Conservation (phyloP, 2,329 filamentous ascomycete genomes). For the Nemania bipapillata region DNA sequence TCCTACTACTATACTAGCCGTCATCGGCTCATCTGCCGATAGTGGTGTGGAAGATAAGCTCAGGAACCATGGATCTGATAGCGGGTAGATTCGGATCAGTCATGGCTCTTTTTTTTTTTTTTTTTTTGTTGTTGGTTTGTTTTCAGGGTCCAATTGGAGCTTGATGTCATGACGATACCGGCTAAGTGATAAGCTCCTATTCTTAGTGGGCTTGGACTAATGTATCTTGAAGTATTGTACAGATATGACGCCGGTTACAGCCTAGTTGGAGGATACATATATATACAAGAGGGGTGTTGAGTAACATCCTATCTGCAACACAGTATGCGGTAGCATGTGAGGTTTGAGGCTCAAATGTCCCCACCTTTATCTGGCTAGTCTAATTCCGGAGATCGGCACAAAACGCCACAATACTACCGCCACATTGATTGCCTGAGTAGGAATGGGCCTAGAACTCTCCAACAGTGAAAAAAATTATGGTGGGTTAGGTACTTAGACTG, state of each 20-base stretch:
- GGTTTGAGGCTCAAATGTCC: constrained; percentile 27
- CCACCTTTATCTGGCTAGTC: background rate
- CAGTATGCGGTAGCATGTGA: too few relatives aligned
- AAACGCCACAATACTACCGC: constrained; percentile 28
- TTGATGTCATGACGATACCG: constrained; percentile 27
- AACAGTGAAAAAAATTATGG: constrained; percentile 13
- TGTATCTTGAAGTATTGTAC: background rate
- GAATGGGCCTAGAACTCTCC: background rate
- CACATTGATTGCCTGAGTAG: constrained; percentile 2
- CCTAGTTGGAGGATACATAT: background rate
- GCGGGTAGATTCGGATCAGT: constrained; percentile 33
- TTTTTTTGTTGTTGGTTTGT: background rate
- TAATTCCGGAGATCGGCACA: background rate
- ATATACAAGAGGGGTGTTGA: background rate
- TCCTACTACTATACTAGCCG: constrained; percentile 10
- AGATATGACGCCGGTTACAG: background rate
- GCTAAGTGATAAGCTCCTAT: constrained; percentile 12
- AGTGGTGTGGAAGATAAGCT: constrained; percentile 26
- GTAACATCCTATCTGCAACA: background rate
- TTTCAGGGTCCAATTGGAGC: constrained; percentile 3
- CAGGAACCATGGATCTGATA: constrained; percentile 26
- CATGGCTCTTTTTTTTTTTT: background rate
- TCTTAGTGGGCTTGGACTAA: constrained; percentile 20
- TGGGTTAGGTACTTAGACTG: background rate
- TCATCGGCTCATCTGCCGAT: constrained; percentile 33